phyloP scores from a whole-genome alignment of 257 asterid species.

The Striga asiatica region DNA sequence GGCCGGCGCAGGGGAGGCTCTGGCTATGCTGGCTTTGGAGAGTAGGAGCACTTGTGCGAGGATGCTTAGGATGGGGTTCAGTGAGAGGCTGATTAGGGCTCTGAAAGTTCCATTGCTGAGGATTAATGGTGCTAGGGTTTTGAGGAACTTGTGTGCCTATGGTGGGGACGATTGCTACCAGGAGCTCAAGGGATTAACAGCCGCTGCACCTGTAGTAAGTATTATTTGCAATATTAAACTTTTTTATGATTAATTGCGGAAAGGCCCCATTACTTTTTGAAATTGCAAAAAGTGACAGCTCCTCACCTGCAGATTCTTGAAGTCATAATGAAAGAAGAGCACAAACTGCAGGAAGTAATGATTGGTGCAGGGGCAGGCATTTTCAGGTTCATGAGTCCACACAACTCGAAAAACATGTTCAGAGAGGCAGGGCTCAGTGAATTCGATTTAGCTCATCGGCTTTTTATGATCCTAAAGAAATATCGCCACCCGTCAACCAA shows the following conservation, averaged over 20 bases:
- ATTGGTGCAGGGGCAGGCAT: constrained; percentile 60
- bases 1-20: constrained; percentile 76
- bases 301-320: constrained; percentile 45
- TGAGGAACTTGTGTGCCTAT: constrained; percentile 61
- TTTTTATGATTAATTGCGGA: not conserved
- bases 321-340: constrained; percentile 63
- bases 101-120: constrained; percentile 48
- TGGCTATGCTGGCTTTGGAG: constrained; percentile 66
- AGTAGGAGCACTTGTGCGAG: constrained; percentile 41
- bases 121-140: constrained; percentile 52
- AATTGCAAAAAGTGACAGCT: not conserved
- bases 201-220: constrained; percentile 70
- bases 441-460: constrained; percentile 37
- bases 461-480: constrained; percentile 33
- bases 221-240: not conserved
- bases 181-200: constrained; percentile 30
- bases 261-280: not conserved
- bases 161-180: constrained; percentile 48
- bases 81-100: constrained; percentile 18
- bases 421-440: constrained; percentile 30
- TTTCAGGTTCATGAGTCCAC: constrained; percentile 46
- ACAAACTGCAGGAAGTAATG: constrained; percentile 80
- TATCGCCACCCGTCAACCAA: constrained; percentile 46
- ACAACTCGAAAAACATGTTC: constrained; percentile 41
- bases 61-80: constrained; percentile 37